Conservation (phyloP, 2,329 filamentous ascomycete species). For the Samsoniella hepiali region DNA sequence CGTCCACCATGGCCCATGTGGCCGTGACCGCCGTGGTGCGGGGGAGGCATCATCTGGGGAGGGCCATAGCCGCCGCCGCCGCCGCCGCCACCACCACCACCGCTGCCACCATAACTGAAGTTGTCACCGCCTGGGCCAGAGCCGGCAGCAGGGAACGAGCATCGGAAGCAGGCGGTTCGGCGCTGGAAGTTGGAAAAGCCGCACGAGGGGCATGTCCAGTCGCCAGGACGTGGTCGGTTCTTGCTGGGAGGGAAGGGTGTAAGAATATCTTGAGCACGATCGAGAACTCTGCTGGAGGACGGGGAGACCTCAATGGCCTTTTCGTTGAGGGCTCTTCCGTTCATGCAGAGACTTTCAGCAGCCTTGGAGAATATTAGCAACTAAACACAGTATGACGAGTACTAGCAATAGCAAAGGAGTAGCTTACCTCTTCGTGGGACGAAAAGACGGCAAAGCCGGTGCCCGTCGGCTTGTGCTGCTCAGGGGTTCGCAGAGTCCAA, state of each 20-base stretch:
- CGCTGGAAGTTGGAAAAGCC: slow-evolving; percentile 99
- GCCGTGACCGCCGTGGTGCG: slow-evolving; percentile 53
- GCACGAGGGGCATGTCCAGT: slow-evolving; percentile 98
- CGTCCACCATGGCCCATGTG: slow-evolving; percentile 60
- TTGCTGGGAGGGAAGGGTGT: slow-evolving; percentile 98
- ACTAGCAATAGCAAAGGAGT: not conserved
- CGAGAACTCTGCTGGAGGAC: slow-evolving; percentile 92
- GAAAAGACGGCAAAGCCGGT: slow-evolving; percentile 98
- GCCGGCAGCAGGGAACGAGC: slow-evolving; percentile 94
- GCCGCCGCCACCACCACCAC: not conserved
- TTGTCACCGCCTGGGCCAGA: slow-evolving; percentile 66
- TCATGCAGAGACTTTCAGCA: slow-evolving; percentile 98
- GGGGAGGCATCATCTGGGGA: slow-evolving; percentile 75
- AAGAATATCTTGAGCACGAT: slow-evolving; percentile 91
- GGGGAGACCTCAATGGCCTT: slow-evolving; percentile 99
- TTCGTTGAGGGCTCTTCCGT: slow-evolving; percentile 94
- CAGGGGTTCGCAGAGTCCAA: slow-evolving; percentile 95
- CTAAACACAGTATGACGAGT: not conserved
- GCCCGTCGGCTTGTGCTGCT: slow-evolving; percentile 99
- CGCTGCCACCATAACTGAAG: slow-evolving; percentile 44
- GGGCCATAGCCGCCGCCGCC: slow-evolving; percentile 51
- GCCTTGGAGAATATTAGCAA: slow-evolving; percentile 55
- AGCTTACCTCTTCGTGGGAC: slow-evolving; percentile 92
- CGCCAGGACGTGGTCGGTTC: slow-evolving; percentile 92
- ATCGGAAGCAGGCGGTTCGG: slow-evolving; percentile 96